Evolutionary conservation across 2,329 filamentous ascomycete genomes (phyloP), one percentile per base, ranked within the genome.

Genomic region (Fusarium heterosporum): DNA sequence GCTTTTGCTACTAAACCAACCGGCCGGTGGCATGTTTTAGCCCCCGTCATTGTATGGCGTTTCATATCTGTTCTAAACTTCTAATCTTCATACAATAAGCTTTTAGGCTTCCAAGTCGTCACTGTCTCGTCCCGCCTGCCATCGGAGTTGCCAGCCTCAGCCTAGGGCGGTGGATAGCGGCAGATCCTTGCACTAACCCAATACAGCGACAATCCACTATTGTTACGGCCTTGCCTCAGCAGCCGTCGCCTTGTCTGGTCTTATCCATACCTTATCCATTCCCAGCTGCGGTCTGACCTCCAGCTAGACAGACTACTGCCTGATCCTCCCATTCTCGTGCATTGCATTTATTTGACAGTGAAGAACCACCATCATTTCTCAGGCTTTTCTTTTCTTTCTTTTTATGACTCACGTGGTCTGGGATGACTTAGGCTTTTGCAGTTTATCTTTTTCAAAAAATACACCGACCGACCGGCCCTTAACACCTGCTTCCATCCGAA

Each of bases 251-350:
- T 67, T 57, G 64, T 55, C 42, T 45, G n/a, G 42, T 28, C 64
- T 61, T 58, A 63, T 57, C 68, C 49, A 52, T 52, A 41, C 32
- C 58, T 52, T 61, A 32, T 60, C 38, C 58, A 54, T 52, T 51
- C 55, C 59, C 69, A 72, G 69, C 72, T 73, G 60, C 65, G 57
- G 65, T 71, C 72, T 73, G 71, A 74, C 70, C 38, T 61, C 43
- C 29, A 46, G 42, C 34, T 36, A 36, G 34, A 36, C 34, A 36
- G 16, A 36, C 34, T 54, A 59, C 58, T 74, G 72, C 72, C 72
- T 74, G 67, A 74, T 72, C 61, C 63, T 63, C 50, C 38, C 64
- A 47, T 67, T 57, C 54, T 19, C 46, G 29, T 61, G 34, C 58
- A 61, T 51, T 61, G 40, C 58, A 61, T 59, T 61, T 61, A 34